A percentile compares a stretch with the other conserved stretches of the same genome.
Evolutionary conservation across 1,284 basidiomycete species (phyloP).

Genomic region (Neolentinus lepideus): DNA sequence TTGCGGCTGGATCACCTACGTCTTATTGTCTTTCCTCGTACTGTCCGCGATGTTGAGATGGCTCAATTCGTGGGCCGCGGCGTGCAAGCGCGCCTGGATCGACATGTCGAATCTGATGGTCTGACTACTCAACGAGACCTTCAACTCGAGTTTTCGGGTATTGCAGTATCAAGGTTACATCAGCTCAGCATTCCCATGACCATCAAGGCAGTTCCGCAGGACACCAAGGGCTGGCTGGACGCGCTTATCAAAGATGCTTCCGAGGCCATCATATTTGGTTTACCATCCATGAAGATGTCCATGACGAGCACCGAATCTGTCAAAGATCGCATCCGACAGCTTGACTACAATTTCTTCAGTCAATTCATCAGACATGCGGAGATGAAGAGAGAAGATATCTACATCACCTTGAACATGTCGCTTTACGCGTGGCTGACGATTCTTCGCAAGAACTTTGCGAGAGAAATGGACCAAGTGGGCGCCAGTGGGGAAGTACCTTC

Average conservation of each 20-base stretch:
- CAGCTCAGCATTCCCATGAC: slow-evolving; percentile 44
- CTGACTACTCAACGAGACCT: slow-evolving; percentile 52
- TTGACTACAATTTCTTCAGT: slow-evolving; percentile 71
- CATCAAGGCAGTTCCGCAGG: slow-evolving; percentile 28
- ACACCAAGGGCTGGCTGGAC: slow-evolving; percentile 47
- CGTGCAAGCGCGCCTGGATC: slow-evolving; percentile 61
- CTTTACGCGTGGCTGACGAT: slow-evolving; percentile 75
- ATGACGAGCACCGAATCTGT: slow-evolving; percentile 63
- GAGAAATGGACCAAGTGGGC: slow-evolving; percentile 69
- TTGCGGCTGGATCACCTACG: slow-evolving; percentile 55
- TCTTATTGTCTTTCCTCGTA: slow-evolving; percentile 69
- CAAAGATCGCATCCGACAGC: slow-evolving; percentile 29
- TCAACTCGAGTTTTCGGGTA: slow-evolving; percentile 62
- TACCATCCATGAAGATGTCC: slow-evolving; percentile 72
- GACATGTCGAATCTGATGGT: slow-evolving; percentile 44
- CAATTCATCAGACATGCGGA: slow-evolving; percentile 50
- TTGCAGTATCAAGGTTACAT: slow-evolving; percentile 64
- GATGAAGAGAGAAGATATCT: slow-evolving; percentile 62
- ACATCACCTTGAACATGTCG: slow-evolving; percentile 74
- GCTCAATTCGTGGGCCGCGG: slow-evolving; percentile 63
- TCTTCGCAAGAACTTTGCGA: slow-evolving; percentile 62
- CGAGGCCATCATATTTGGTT: slow-evolving; percentile 67
- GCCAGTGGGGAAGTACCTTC: background rate
- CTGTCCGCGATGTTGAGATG: slow-evolving; percentile 65
- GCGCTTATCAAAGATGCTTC: slow-evolving; percentile 46